Evolutionary conservation across 1,284 basidiomycete species (phyloP), one percentile per base, ranked within the genome.

Genomic region (Tilletia setariae): DNA sequence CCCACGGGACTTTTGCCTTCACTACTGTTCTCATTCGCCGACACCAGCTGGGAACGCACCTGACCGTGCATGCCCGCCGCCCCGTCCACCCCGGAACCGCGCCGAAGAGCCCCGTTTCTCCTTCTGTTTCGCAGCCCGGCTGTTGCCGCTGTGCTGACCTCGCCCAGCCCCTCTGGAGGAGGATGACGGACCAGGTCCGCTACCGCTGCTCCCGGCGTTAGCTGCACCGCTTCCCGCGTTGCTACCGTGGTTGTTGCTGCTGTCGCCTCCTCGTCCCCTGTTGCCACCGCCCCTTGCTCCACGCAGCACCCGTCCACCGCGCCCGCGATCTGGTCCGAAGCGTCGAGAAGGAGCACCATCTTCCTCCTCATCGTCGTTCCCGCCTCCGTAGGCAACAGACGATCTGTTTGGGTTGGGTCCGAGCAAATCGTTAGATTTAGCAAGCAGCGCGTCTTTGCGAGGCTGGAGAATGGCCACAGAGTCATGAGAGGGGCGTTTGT

Each of bases 301-400:
- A 32, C 59, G 32, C 16, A 76, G 62, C 44, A 76, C 67, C 13
- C 75, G 64, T 4, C 75, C 75, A 19, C 75, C 75, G 25, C 75
- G 61, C 2, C 72, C 75, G 7, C 66, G 49, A 64, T 76, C 74
- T 16, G 75, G 74, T 15, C 75, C 75, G 25, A 64, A 75, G 1
- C 67, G 47, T 7, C 63, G 51, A 19, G 40, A 63, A 51, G 32
- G 63, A 44, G 28, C 68, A 61, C 25, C 47, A 46, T 4, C 66
- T 66, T 30, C 42, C 11, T n/a, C 53, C 46, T 35, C 65, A 53
- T 35, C 68, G 65, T 32, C 47, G 53, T 4, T 63, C 35, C 35
- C 25, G 15, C 32, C 53, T 53, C 30, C 28, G 9, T 35, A 23
- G 62, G 15, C 32, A 9, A 25, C 44, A 7, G 23, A 30, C 1